These are phyloP conservation scores for Globisporangium apiculatum DNA, from an alignment of 352 stramenopile species.

Conservation along the genomic window DNA sequence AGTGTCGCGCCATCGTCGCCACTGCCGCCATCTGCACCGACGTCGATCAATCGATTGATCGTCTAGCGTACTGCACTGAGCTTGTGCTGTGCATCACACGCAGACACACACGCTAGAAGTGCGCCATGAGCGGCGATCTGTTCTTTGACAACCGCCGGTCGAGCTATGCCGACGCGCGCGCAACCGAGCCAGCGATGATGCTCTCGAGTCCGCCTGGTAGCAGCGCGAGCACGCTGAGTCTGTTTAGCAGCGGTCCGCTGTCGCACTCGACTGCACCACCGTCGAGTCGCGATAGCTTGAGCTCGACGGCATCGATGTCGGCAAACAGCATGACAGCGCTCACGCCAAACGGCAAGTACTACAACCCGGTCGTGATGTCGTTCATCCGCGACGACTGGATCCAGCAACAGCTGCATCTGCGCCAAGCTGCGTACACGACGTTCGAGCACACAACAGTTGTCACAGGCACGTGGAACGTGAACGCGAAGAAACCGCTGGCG, in stretches of 20 bases:
- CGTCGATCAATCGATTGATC: too few relatives aligned
- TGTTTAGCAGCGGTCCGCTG: constrained; percentile 4
- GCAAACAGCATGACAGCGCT: constrained; percentile 3
- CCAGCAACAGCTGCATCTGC: constrained; percentile 59
- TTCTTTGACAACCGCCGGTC: constrained; percentile 1
- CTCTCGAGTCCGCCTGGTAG: constrained; percentile 3
- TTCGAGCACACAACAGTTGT: constrained; percentile 53
- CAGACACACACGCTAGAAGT: background rate
- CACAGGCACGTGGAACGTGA: constrained; percentile 98
- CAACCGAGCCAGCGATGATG: background rate
- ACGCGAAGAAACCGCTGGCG: constrained; percentile 96
- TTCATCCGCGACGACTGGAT: constrained; percentile 88
- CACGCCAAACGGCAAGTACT: constrained; percentile 52
- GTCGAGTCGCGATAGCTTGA: constrained; percentile 4
- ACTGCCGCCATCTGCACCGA: too few relatives aligned
- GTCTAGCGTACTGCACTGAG: too few relatives aligned
- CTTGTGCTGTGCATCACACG: background rate
- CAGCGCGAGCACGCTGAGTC: constrained; percentile 2
- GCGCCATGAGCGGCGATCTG: background rate
- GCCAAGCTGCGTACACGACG: constrained; percentile 59
- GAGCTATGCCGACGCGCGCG: constrained; percentile 4
- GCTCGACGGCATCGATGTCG: background rate
- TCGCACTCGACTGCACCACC: background rate
- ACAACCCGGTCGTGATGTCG: constrained; percentile 77
- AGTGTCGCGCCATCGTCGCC: too few relatives aligned